Conservation (phyloP, 2,329 filamentous ascomycete genomes). For the Colletotrichum agaves region DNA sequence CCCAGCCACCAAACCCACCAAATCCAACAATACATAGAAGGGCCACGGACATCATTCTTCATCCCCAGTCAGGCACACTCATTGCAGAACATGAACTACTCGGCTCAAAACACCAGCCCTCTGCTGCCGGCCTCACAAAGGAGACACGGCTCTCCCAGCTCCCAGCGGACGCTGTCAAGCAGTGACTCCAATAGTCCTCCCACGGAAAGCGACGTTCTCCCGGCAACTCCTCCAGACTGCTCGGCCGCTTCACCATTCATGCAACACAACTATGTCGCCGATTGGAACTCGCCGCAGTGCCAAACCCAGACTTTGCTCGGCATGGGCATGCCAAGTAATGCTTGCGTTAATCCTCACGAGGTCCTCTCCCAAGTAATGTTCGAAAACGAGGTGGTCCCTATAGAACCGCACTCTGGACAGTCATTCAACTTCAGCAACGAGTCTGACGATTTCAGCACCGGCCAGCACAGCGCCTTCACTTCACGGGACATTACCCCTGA, state of each 20-base stretch:
- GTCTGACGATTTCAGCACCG: conserved; percentile 6
- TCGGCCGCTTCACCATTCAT: conserved; percentile 46
- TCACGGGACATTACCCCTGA: conserved; percentile 28
- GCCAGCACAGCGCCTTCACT: conserved; percentile 10
- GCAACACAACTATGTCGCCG: conserved; percentile 29
- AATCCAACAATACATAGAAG: conserved; percentile 32
- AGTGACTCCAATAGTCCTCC: conserved; percentile 52
- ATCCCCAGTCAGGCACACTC: conserved; percentile 23
- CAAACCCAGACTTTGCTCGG: conserved; percentile 20
- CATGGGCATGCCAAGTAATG: conserved; percentile 5
- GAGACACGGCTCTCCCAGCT: conserved; percentile 50
- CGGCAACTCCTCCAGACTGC: conserved; percentile 51
- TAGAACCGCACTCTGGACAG: not conserved
- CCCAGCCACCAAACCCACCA: conserved; percentile 23
- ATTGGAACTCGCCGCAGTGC: conserved; percentile 20
- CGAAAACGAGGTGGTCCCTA: conserved; percentile 19
- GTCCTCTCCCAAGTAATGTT: conserved; percentile 31
- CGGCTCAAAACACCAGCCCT: conserved; percentile 33
- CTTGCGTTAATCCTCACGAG: conserved; percentile 36
- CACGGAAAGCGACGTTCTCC: conserved; percentile 53
- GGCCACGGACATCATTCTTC: conserved; percentile 35
- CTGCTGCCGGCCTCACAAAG: conserved; percentile 42
- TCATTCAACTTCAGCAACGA: conserved; percentile 30
- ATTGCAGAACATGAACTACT: conserved; percentile 2
- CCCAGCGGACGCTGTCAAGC: conserved; percentile 50